Base-by-base conservation (phyloP, 441 rosid genomes). In the Theobroma grandiflorum region DNA sequence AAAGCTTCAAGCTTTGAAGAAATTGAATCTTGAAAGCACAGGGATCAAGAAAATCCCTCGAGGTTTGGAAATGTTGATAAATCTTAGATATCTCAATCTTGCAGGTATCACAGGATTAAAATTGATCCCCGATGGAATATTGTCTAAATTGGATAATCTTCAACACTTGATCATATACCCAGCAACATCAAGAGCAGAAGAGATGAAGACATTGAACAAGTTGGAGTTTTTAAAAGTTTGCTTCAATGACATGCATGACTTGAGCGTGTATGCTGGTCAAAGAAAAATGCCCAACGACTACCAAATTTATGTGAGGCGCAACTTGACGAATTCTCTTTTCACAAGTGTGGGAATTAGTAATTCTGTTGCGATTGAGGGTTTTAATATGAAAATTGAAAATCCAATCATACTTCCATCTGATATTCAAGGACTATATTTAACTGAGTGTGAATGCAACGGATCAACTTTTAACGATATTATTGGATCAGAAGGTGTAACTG, bases 41-140 rank as follows among this genome's bases (percentile, higher is more conserved):
- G 2, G 15, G 2, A 43, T 69, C 3, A 12, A 31, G 9, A 53
- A 74, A 14, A 16, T 50, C 15, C 45, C 62, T 33, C 40, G 31
- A 12, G 75, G 62, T 52, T 11, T 72, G 8, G 62, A 38, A 57
- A 37, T 2, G 18, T 15, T 52, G 8, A 4, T 8, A 35, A 20
- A 73, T 0, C 75, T 71, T 49, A 4, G 45, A 38, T 53, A 53
- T 72, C 76, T 72, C 45, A 37, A 53, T 15, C 43, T 72, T 37
- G n/a, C 43, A 45, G 31, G 10, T 31, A 18, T 15, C 1, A 4
- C 2, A 8, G 2, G 5, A 1, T 42, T 47, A 72, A 4, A 12
- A 72, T n/a, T 38, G 50, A 16, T 73, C 6, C 64, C 50, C 18
- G 1, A 0, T 2, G 65, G n/a, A 18, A 18, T 53, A 33, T 18